Base-by-base conservation (phyloP, 2,329 filamentous ascomycete species). In the Aspergillus felis region DNA sequence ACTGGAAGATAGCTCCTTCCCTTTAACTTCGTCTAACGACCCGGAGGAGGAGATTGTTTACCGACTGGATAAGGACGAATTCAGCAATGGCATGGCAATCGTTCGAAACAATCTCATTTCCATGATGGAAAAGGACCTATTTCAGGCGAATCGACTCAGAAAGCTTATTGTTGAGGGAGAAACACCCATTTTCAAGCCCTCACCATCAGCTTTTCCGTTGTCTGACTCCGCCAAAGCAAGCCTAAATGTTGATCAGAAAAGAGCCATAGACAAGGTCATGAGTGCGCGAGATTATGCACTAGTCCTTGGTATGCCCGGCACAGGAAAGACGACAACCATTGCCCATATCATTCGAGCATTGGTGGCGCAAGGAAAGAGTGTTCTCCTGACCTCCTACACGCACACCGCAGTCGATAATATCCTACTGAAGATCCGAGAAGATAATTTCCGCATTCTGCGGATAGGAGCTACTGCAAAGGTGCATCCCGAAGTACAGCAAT, bases 331-430 rank as follows among this genome's bases (percentile, higher is more conserved):
- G 2, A 99, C 94, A 0, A 99, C 94, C 0, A 97, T 99, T 68
- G 92, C 93, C 4, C 92, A 97, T 71, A 97, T 99, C 65, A 97
- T 99, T 67, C 87, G 91, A 48, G 91, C 93, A 0, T 81, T 99
- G 29, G 88, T 94, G 4, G 86, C 88, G 0, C 90, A 96, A 72
- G 89, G 91, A 10, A 97, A 97, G 76, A 96, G 90, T 56, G 92
- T 99, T 14, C 79, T 99, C 6, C 79, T 99, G 44, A 95, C 94
- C 0, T 97, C 92, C 0, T 97, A 97, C 72, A 99, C 94, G 0
- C 94, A 99, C 70, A 96, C 92, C 1, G 94, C 94, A 3, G 94
- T 99, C 3, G 94, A 99, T 83, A 99, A 99, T 64, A 99, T 99
- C 66, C 78, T 99, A 6, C 80, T 99, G 59, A 99, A 99, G 75